Base-by-base conservation (phyloP, 805 yeast genomes). In the Saccharomycopsis guyanensis region DNA sequence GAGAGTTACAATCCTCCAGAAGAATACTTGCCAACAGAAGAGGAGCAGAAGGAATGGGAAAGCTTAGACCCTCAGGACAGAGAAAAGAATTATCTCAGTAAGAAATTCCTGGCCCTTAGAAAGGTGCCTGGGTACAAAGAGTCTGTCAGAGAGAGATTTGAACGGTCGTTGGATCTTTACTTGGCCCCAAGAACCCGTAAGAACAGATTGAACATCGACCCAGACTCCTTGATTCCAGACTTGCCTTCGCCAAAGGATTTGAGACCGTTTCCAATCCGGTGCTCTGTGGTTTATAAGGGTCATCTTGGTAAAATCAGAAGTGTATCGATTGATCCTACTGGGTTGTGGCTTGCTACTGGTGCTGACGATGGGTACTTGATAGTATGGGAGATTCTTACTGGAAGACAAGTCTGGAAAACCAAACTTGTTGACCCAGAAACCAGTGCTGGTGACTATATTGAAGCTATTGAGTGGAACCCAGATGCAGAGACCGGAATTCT, bases 1-100 rank as follows among this genome's bases (percentile, higher is more conserved):
- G 96, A 91, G 68, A 80, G 93, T 57, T 93, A 93, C 65, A 93
- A 93, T 61, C 99, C 99, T 32, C 99, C 99, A 3, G 96, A 75
- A 59, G 99, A 93, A 69, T 93, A 93, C 59, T 67, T 93, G 55
- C 67, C 86, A 51, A 79, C 79, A 12, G 84, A 78, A 40, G 91
- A 87, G 58, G 97, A 91, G 61, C 69, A 67, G 54, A 71, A 79
- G 55, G 69, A 74, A 56, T 86, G 91, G 86, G 76, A 77, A 53
- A 75, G 73, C 38, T 62, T 69, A 33, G 93, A 82, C 36, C 86
- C 88, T 24, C 67, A 71, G 43, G 96, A 88, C 55, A 75, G 96
- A 55, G 93, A 82, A 54, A 70, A 73, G 52, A 81, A 84, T 60
- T 87, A 78, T 60, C 46, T 89, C 19, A 97, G 97, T 18, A 82